Conservation (phyloP, 2,329 filamentous ascomycete species). For the Exophiala mesophila region DNA sequence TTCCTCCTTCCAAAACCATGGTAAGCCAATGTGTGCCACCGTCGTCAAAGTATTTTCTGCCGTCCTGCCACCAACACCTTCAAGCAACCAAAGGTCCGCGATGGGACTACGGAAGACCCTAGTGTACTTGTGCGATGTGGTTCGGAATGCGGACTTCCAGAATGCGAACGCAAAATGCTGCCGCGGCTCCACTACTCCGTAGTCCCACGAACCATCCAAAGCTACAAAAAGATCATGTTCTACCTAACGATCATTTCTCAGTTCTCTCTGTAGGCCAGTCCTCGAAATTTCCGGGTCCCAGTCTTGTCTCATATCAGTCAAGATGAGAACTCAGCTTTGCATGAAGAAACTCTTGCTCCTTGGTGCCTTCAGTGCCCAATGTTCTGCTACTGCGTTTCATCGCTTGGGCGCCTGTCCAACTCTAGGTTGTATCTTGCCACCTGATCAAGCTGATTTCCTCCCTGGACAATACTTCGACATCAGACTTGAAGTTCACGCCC, state of each 20-base stretch:
- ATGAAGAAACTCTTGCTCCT: constrained; percentile 15
- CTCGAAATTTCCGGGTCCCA: background rate
- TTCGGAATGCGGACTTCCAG: background rate
- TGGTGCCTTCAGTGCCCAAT: constrained; percentile 17
- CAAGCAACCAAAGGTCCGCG: background rate
- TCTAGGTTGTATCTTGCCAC: constrained; percentile 54
- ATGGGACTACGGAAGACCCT: constrained; percentile 6
- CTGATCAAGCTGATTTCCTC: constrained; percentile 69
- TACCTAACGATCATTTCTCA: background rate
- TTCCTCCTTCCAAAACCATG: constrained; percentile 11
- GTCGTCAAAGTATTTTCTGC: background rate
- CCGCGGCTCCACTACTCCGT: background rate
- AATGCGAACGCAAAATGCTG: background rate
- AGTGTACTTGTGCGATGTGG: constrained; percentile 7
- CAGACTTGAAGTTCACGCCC: constrained; percentile 74
- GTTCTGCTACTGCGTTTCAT: constrained; percentile 50
- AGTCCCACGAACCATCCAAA: constrained; percentile 5
- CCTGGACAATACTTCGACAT: constrained; percentile 81
- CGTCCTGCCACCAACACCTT: too few relatives aligned
- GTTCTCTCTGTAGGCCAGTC: constrained; percentile 2
- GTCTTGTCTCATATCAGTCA: background rate
- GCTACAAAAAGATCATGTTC: constrained; percentile 10
- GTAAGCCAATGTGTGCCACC: too few relatives aligned
- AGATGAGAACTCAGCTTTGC: constrained; percentile 12
- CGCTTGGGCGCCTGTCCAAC: constrained; percentile 53